Conservation (phyloP, 306 rosid genomes). For the Vigna radiata region DNA sequence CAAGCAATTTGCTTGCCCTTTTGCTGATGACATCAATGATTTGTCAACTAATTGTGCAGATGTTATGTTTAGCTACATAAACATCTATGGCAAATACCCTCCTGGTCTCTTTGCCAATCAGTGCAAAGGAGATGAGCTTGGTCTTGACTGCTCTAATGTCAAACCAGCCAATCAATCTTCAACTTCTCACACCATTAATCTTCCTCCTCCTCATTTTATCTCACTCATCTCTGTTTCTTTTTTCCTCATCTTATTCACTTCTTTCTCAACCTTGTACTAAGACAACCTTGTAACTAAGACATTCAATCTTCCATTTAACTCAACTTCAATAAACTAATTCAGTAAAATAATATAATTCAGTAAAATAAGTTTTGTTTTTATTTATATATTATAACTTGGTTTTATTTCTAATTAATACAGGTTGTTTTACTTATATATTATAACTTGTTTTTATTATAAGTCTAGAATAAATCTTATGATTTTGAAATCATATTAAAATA, state of each 20-base stretch:
- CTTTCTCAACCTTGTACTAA: constrained; percentile 32
- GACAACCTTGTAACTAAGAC: background rate
- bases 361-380: too few species aligned
- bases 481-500: too few species aligned
- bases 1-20: constrained; percentile 86
- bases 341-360: too few species aligned
- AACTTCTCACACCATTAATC: constrained; percentile 15
- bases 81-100: constrained; percentile 83
- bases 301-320: too few species aligned
- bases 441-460: too few species aligned
- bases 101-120: constrained; percentile 82
- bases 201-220: constrained; percentile 38
- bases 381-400: too few species aligned
- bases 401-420: too few species aligned
- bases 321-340: too few species aligned
- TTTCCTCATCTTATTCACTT: constrained; percentile 45
- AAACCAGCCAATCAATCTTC: background rate
- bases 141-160: constrained; percentile 60
- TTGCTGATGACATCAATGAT: constrained; percentile 52
- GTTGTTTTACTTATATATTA: too few species aligned
- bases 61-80: constrained; percentile 93
- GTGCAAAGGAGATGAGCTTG: constrained; percentile 70
- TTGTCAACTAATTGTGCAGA: constrained; percentile 59
- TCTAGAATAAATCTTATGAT: too few species aligned
- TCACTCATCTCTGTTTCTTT: constrained; percentile 31